phyloP scores from a whole-genome alignment of 768 basidiomycete genomes.

The Boletellus ananas region DNA sequence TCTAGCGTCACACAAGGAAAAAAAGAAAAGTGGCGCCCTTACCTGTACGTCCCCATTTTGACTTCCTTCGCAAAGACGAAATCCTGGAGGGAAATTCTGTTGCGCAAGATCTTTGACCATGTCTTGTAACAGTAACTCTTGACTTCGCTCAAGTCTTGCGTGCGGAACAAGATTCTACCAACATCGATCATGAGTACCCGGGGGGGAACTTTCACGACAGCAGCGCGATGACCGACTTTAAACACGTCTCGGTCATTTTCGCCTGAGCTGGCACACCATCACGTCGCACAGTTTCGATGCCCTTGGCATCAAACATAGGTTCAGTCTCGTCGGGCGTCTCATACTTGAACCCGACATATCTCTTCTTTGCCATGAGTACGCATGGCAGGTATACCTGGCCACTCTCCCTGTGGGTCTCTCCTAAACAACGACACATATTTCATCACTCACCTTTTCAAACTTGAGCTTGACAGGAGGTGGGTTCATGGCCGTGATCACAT shows the following conservation, averaged over 20 bases:
- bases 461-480: constrained; percentile 93
- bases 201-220: too few species aligned
- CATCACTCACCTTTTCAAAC: constrained; percentile 80
- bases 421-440: background rate
- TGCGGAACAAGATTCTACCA: constrained; percentile 83
- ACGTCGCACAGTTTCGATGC: constrained; percentile 93
- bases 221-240: constrained; percentile 57
- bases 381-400: constrained; percentile 88
- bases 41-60: constrained; percentile 91
- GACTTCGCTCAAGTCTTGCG: constrained; percentile 83
- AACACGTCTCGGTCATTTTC: constrained; percentile 86
- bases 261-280: constrained; percentile 89
- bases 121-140: constrained; percentile 83
- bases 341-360: constrained; percentile 96
- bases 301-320: constrained; percentile 91
- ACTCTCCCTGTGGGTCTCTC: background rate
- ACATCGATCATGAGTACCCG: background rate
- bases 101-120: constrained; percentile 81
- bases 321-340: constrained; percentile 76
- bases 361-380: constrained; percentile 95
- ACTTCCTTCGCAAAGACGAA: constrained; percentile 96
- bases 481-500: constrained; percentile 79
- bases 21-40: background rate
- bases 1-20: too few species aligned
- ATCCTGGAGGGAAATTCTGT: constrained; percentile 81